Evolutionary conservation across 495 filamentous ascomycete species (phyloP), one percentile per base, ranked within the genome.

Genomic region (Aspergillus coremiiformis): DNA sequence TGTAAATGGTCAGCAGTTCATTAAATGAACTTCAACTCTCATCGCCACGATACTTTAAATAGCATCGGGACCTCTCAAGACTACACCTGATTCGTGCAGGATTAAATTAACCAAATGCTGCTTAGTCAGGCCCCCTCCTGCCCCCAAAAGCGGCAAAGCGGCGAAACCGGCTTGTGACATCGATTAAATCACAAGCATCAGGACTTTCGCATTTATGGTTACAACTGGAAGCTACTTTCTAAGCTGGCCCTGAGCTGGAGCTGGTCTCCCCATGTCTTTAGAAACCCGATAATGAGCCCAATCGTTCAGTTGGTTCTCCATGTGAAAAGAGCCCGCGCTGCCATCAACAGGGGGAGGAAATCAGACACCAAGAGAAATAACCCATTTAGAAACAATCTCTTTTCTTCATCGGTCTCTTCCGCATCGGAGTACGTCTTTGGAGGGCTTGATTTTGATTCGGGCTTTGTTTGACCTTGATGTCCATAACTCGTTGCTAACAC

Each of bases 211-310:
- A 47, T 26, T 27, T 17, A 30, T 30, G 44, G 27, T 53, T 42
- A 50, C 44, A 44, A n/a, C n/a, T n/a, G n/a, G n/a, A n/a, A 52
- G 26, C 19, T 32, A 54, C 12, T 49, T 9, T 27, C 14, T 21
- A 14, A 21, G 47, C 41, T 53, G 54, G 47, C 42, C 37, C 29
- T 56, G 50, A 53, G 54, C 57, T 52, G 60, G 56, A 63, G 66
- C 64, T 65, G 58, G 58, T 45, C 53, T 58, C 58, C 57, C 52
- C 49, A 63, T 67, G 64, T 54, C 54, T 60, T 50, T 46, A 24
- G 51, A 29, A 56, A 51, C 57, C 51, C 49, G 57, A 74, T 59
- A 39, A 74, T 74, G 69, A 69, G 56, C 59, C 62, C 67, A 44
- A 59, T 73, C 41, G 52, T 58, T 43, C 65, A 74, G 53, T 49